phyloP scores from a whole-genome alignment of 2,329 filamentous ascomycete species.

The Trichoderma sp. region DNA sequence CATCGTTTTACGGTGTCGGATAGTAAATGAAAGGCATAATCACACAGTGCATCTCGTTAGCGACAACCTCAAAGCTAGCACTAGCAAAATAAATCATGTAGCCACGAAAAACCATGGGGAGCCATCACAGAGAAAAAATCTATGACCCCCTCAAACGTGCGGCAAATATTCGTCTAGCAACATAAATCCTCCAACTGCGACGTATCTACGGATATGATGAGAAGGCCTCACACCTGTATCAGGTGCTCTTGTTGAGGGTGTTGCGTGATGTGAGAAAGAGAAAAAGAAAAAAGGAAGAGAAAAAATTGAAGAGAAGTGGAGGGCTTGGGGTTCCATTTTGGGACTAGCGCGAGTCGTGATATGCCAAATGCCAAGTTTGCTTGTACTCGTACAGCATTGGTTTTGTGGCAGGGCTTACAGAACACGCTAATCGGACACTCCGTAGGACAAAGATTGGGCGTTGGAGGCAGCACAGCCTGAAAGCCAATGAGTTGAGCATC shows the following conservation, averaged over 20 bases:
- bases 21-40: neutral
- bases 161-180: conserved; percentile 42
- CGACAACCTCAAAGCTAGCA: neutral
- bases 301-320: conserved; percentile 2
- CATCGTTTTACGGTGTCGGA: neutral
- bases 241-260: conserved; percentile 29
- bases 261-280: conserved; percentile 35
- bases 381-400: neutral
- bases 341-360: conserved; percentile 9
- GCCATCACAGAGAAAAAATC: conserved; percentile 41
- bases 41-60: neutral
- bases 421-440: neutral
- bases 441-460: neutral
- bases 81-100: conserved; percentile 33
- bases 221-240: conserved; percentile 23
- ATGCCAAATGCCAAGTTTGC: neutral
- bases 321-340: neutral
- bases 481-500: neutral
- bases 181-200: conserved; percentile 24
- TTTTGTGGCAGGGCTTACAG: neutral
- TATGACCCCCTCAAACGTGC: conserved; percentile 47
- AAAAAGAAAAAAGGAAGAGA: neutral
- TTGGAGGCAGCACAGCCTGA: neutral
- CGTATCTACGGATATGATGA: conserved; percentile 28
- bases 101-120: conserved; percentile 48